A percentile compares a stretch with the other conserved stretches of the same genome.
phyloP scores from a whole-genome alignment of 148 eudicot genomes.

The Vaccinium macrocarpon region DNA sequence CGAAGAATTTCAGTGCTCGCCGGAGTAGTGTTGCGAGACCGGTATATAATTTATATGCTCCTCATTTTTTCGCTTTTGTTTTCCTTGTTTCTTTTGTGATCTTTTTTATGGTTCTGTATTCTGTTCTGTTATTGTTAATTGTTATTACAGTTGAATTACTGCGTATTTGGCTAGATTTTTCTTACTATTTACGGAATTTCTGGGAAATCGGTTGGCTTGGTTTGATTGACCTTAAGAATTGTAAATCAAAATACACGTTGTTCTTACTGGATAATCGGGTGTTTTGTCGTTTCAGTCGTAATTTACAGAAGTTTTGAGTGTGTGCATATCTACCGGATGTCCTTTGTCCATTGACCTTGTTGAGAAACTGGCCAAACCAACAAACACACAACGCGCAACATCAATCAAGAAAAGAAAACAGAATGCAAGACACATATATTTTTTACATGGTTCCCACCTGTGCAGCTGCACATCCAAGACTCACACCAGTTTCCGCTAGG shows the following conservation, averaged over 20 bases:
- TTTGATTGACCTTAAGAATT: slow-evolving; percentile 1
- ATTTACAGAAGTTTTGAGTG: too few species aligned
- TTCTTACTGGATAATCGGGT: not conserved
- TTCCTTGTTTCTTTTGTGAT: not conserved
- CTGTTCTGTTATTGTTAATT: not conserved
- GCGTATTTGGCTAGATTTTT: not conserved
- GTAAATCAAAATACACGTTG: not conserved
- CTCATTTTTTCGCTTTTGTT: not conserved
- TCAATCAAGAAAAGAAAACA: too few species aligned
- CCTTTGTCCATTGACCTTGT: not conserved
- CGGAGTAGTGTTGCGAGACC: not conserved
- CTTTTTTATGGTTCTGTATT: not conserved
- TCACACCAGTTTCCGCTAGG: too few species aligned
- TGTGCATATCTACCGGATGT: too few species aligned
- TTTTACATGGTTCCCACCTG: too few species aligned
- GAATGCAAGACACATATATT: too few species aligned
- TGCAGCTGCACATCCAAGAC: too few species aligned
- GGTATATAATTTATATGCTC: not conserved
- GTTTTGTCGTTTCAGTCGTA: too few species aligned
- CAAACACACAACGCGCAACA: too few species aligned
- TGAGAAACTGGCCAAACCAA: too few species aligned
- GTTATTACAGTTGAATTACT: not conserved
- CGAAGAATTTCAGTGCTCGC: not conserved
- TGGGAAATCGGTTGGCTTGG: not conserved
- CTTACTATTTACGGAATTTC: not conserved